phyloP scores from a whole-genome alignment of 345 rosid species.

The Salix arbutifolia region DNA sequence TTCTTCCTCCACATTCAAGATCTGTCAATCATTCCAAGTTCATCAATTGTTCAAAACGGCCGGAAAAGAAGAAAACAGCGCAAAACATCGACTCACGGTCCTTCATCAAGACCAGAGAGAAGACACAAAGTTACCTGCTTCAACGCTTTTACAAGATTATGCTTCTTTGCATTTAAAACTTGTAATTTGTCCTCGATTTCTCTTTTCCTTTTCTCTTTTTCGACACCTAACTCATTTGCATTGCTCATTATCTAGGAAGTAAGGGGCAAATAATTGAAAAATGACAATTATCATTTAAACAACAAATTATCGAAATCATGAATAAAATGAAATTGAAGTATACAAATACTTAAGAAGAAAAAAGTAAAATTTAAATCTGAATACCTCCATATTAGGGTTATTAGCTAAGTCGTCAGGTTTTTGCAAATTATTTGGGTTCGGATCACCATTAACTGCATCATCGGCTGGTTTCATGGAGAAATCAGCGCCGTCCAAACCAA shows the following conservation, averaged over 20 bases:
- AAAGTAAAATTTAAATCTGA: background rate
- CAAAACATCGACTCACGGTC: background rate
- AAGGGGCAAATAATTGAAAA: background rate
- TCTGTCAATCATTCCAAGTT: conserved; percentile 34
- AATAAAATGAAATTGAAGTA: background rate
- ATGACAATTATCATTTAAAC: background rate
- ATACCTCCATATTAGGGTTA: conserved; percentile 12
- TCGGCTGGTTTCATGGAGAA: background rate
- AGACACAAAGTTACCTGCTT: conserved; percentile 54
- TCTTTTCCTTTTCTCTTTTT: conserved; percentile 51
- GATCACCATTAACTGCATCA: conserved; percentile 11
- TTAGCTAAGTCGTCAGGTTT: background rate
- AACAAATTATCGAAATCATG: background rate
- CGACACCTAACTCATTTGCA: conserved; percentile 32
- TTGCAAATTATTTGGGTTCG: background rate
- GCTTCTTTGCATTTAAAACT: conserved; percentile 76
- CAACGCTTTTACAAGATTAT: conserved; percentile 77
- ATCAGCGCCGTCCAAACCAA: background rate
- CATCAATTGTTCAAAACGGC: background rate
- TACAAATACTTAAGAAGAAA: background rate
- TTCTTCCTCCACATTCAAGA: conserved; percentile 84
- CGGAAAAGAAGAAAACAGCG: background rate
- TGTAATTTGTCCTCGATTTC: conserved; percentile 69
- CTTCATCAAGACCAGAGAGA: background rate
- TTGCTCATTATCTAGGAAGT: conserved; percentile 36